Conservation (phyloP, 345 rosid genomes). For the Heritiera fomes region DNA sequence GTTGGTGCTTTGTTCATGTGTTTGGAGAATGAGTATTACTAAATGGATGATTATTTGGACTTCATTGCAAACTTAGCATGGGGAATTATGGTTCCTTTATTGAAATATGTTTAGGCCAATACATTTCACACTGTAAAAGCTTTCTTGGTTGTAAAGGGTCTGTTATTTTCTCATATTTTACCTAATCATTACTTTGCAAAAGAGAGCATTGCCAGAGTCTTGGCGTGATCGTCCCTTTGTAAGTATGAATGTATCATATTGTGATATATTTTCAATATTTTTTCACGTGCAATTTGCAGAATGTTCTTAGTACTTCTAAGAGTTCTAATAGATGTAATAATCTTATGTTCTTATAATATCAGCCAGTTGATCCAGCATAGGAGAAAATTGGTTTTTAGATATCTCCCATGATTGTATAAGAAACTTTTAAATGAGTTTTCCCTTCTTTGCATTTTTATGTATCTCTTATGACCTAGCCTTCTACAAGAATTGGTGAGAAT, state of each 20-base stretch:
- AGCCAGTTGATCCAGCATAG: conserved; percentile 73
- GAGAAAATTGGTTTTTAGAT: conserved; percentile 21
- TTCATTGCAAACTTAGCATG: too few species aligned
- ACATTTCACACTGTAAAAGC: too few species aligned
- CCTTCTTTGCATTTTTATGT: too few species aligned
- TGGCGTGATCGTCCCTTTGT: conserved; percentile 18
- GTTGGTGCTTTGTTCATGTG: background rate
- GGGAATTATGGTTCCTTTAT: too few species aligned
- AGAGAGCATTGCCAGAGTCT: background rate
- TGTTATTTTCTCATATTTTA: conserved; percentile 3
- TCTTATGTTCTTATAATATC: conserved; percentile 23
- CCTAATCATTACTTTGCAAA: background rate
- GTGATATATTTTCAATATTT: background rate
- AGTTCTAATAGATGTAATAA: background rate
- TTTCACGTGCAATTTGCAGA: background rate
- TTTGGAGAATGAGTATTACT: background rate
- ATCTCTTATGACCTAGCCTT: too few species aligned
- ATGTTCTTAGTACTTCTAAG: background rate
- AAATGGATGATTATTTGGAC: background rate
- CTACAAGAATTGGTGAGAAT: too few species aligned
- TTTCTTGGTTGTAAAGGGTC: conserved; percentile 13
- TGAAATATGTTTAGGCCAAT: too few species aligned
- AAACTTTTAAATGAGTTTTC: too few species aligned
- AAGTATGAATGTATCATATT: conserved; percentile 1
- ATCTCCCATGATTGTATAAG: too few species aligned